Base-by-base conservation (phyloP, 306 rosid species). In the Prunus fruticosa region DNA sequence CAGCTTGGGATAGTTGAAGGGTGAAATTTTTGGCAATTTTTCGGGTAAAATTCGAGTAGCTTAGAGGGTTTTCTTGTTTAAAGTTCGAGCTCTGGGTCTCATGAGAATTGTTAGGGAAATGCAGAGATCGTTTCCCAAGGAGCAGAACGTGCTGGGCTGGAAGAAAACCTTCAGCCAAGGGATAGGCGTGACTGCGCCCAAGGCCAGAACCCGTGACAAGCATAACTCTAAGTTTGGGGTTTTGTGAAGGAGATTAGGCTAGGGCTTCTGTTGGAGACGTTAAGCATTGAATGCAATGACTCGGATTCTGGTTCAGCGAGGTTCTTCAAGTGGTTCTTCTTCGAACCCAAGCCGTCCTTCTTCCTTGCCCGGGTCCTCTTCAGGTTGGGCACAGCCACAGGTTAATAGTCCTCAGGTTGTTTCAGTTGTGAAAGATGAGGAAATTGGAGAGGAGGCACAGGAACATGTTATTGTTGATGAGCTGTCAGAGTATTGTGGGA, bases 21-120 rank as follows among this genome's bases (percentile, higher is more conserved):
- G 51, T 72, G 69, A 46, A 28, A 16, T 69, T 63, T 71, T 68
- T 45, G 57, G 76, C 73, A 69, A 77, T 69, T 84, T 80, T 81
- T 65, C 58, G 84, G 91, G 93, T 88, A 81, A 82, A 91, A 86
- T 89, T 89, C 87, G 82, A 92, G 79, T 81, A 70, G 82, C 88
- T 78, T 80, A 79, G 87, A 88, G 84, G 95, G 89, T 88, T 88
- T 89, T 87, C 84, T 91, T 91, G 87, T 88, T 89, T 91, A 82
- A 84, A 87, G 91, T 90, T 81, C 72, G 86, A 84, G 92, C 83
- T 86, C 84, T 89, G 90, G 91, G 96, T 95, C 99, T 95, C 89
- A 95, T 95, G 99, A 92, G 92, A 92, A 92, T 95, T 95, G 90
- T 89, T 84, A 88, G 97, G 99, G 99, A 97, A 92, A 92, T 95